Base-by-base conservation (phyloP, 192 early-diverging fungal species). In the Backusella psychrophila region DNA sequence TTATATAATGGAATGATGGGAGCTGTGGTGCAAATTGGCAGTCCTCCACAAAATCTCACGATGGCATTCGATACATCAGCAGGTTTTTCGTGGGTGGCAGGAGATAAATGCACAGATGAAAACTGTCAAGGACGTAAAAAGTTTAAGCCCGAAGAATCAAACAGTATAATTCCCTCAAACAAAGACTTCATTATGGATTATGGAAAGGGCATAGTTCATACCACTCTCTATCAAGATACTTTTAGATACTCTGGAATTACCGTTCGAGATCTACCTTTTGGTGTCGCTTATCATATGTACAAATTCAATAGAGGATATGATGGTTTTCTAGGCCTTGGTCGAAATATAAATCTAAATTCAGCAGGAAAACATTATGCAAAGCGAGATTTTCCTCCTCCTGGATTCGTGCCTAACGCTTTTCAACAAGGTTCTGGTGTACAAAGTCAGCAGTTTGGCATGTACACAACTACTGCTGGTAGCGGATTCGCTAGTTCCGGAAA, bases 391-490 rank as follows among this genome's bases (percentile, higher is more conserved):
- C 69, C 59, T 71, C n/a, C 46, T 21, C 71, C 76, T 41, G 76
- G 41, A 35, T 77, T 77, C 19, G 63, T 77, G 6, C 69, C 69
- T 29, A 77, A 77, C 23, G 76, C 76, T 72, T 77, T 72, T 21
- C 69, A 77, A 63, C 66, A 69, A 72, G 76, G 69, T 39, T 23
- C 44, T 26, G 76, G 76, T 42, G 76, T 80, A 17, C 14, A 52
- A 41, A 80, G 79, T 35, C n/a, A 67, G n/a, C 79, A 80, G 39
- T 80, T 80, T 33, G 79, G 79, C 52, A 72, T 80, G 69, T 80
- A 76, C 49, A 68, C 71, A 19, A 66, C 78, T 15, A 46, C 70
- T 31, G 34, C 70, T 9, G 31, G 70, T 42, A 44, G 44, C 11
- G 56, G 56, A 12, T 63, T 63, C 7, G 4, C 56, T 29, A 63